Conservation (phyloP, 1,284 basidiomycete genomes). For the Austroboletus sp. region DNA sequence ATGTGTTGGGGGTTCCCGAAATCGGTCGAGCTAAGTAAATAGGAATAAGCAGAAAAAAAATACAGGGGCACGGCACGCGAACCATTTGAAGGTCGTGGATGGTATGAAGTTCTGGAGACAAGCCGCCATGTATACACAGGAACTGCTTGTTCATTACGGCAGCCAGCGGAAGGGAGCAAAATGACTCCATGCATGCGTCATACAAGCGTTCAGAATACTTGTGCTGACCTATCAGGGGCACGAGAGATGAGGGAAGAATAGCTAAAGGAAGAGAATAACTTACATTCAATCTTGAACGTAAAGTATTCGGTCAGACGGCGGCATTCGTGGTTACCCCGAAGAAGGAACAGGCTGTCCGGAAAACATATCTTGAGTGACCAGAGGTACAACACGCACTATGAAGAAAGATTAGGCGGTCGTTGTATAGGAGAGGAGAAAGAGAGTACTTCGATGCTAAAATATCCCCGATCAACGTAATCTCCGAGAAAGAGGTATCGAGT, state of each 20-base stretch:
- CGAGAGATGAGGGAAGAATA: slow-evolving; percentile 4
- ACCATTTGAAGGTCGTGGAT: slow-evolving; percentile 73
- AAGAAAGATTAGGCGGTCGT: slow-evolving; percentile 1
- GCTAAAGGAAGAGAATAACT: slow-evolving; percentile 28
- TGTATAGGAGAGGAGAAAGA: not conserved
- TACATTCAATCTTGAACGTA: slow-evolving; percentile 87
- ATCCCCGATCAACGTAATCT: slow-evolving; percentile 92
- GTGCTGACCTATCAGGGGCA: slow-evolving; percentile 66
- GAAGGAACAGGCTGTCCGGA: slow-evolving; percentile 80
- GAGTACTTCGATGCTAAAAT: slow-evolving; percentile 81
- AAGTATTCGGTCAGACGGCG: slow-evolving; percentile 84
- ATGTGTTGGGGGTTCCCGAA: slow-evolving; percentile 90
- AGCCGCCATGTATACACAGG: slow-evolving; percentile 89
- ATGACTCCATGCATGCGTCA: slow-evolving; percentile 88
- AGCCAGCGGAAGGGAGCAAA: slow-evolving; percentile 86
- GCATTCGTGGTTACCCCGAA: slow-evolving; percentile 90
- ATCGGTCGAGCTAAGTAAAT: slow-evolving; percentile 71
- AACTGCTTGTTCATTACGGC: slow-evolving; percentile 98
- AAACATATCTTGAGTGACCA: slow-evolving; percentile 92
- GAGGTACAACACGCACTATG: slow-evolving; percentile 81
- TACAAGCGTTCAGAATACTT: slow-evolving; percentile 89
- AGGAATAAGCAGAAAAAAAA: slow-evolving; percentile 16
- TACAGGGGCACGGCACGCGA: slow-evolving; percentile 36
- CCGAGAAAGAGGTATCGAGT: slow-evolving; percentile 91
- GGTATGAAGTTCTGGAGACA: slow-evolving; percentile 86